A percentile compares a stretch with the other conserved stretches of the same genome.
Conservation (phyloP, 805 yeast species). For the Wickerhamiella hasegawae region DNA sequence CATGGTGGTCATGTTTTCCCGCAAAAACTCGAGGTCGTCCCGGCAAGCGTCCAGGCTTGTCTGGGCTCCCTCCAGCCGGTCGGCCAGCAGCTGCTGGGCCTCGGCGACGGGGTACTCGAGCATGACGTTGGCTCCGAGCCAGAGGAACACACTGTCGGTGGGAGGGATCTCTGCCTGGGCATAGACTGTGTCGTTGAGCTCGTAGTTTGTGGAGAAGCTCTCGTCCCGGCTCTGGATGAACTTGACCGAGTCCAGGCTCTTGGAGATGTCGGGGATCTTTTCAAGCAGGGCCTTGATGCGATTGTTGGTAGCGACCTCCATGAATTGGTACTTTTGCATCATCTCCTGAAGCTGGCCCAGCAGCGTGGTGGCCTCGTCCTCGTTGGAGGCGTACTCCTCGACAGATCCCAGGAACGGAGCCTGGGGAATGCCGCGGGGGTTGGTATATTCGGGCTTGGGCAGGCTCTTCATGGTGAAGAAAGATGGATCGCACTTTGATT, state of each 20-base stretch:
- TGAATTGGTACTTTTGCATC: conserved; percentile 34
- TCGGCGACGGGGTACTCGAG: conserved; percentile 83
- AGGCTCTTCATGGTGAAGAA: conserved; percentile 11
- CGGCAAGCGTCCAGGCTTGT: conserved; percentile 44
- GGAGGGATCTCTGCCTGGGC: conserved; percentile 64
- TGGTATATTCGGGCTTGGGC: conserved; percentile 24
- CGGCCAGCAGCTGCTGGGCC: conserved; percentile 54
- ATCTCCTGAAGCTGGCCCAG: conserved; percentile 72
- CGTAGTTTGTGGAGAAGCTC: conserved; percentile 61
- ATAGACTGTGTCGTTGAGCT: conserved; percentile 81
- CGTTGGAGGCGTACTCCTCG: conserved; percentile 50
- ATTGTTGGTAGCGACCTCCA: conserved; percentile 26
- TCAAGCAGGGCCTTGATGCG: conserved; percentile 30
- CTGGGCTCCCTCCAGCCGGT: conserved; percentile 47
- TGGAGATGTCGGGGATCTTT: conserved; percentile 84
- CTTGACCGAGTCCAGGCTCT: conserved; percentile 60
- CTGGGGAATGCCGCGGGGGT: conserved; percentile 92
- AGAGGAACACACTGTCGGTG: conserved; percentile 54
- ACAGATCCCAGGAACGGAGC: conserved; percentile 87
- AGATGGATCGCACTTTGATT: no score
- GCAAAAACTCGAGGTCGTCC: conserved; percentile 69
- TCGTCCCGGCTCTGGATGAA: conserved; percentile 37
- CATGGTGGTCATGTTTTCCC: conserved; percentile 90
- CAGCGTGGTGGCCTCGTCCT: conserved; percentile 53
- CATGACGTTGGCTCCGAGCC: conserved; percentile 99